A percentile compares a stretch with the other conserved stretches of the same genome.
Conservation (phyloP, 371 early-diverging fungal species). For the Saksenaea vasiformis region DNA sequence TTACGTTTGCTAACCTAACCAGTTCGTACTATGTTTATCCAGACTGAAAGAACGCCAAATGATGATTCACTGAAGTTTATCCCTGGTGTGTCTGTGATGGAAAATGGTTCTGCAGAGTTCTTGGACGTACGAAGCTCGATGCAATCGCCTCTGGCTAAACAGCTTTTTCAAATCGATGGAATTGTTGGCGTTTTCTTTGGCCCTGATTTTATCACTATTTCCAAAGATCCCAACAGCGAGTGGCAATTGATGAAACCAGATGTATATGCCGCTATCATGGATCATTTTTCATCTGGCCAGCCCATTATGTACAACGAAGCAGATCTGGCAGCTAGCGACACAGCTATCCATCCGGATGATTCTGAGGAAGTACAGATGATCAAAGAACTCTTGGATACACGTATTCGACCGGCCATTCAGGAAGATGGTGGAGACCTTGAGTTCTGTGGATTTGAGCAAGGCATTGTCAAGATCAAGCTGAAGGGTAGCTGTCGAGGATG, state of each 20-base stretch:
- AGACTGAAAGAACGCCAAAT: conserved; percentile 94
- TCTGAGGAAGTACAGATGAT: conserved; percentile 95
- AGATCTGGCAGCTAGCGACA: conserved; percentile 62
- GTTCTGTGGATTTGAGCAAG: conserved; percentile 86
- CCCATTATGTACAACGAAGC: conserved; percentile 65
- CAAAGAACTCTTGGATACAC: conserved; percentile 93
- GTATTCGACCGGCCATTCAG: conserved; percentile 95
- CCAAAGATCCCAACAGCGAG: conserved; percentile 78
- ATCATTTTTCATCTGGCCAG: conserved; percentile 86
- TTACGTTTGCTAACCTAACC: not conserved
- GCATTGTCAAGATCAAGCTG: conserved; percentile 88
- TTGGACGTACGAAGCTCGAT: conserved; percentile 74
- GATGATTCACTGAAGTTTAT: conserved; percentile 91
- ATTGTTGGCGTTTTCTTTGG: conserved; percentile 88
- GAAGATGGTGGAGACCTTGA: conserved; percentile 99
- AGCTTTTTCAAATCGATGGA: conserved; percentile 90
- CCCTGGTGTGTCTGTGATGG: conserved; percentile 81
- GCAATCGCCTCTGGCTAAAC: conserved; percentile 86
- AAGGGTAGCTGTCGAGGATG: conserved; percentile 97
- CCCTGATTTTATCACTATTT: conserved; percentile 91
- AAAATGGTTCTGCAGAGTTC: conserved; percentile 76
- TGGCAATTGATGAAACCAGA: conserved; percentile 97
- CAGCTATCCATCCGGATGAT: conserved; percentile 77
- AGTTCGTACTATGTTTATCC: conserved; percentile 92
- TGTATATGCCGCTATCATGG: conserved; percentile 93